Percentiles rank a stretch among this genome's conserved stretches.
phyloP scores from a whole-genome alignment of 1,139 yeast genomes.

The Blastobotrys elegans region DNA sequence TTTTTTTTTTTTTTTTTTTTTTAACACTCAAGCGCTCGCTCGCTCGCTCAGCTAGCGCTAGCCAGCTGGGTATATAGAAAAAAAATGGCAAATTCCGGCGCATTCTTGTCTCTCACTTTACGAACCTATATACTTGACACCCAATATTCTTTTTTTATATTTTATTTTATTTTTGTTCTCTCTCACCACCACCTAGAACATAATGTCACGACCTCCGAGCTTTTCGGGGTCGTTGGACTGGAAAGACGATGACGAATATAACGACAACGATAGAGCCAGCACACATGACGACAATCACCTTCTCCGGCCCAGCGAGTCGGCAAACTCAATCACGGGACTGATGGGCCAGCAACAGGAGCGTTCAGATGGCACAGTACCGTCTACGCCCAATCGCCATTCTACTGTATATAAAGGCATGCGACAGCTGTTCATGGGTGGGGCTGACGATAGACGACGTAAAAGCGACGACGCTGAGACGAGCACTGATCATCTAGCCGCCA shows the following conservation, averaged over 20 bases:
- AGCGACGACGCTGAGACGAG: not conserved
- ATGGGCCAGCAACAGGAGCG: not conserved
- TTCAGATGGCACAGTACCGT: not conserved
- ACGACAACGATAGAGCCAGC: not conserved
- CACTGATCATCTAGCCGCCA: not conserved
- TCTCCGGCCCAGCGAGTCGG: not conserved
- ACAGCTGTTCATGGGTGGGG: conserved; percentile 12
- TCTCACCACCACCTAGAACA: conserved; percentile 42
- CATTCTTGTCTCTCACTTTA: no score
- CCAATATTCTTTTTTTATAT: not conserved
- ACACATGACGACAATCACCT: not conserved
- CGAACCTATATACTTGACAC: no score
- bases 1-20: no score
- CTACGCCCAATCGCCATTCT: conserved; percentile 5
- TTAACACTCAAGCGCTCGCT: no score
- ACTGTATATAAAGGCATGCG: conserved; percentile 14
- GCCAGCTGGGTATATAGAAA: no score
- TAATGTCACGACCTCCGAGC: conserved; percentile 8
- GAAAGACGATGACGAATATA: conserved; percentile 7
- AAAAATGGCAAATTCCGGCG: no score
- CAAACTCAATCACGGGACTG: not conserved
- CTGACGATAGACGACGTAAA: not conserved
- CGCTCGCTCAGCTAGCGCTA: no score
- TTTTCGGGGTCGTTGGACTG: conserved; percentile 4
- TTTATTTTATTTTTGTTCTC: conserved; percentile 5